A percentile compares a stretch with the other conserved stretches of the same genome.
Evolutionary conservation across 1,139 yeast genomes (phyloP).

Genomic region (Arxiozyma slooffiae): DNA sequence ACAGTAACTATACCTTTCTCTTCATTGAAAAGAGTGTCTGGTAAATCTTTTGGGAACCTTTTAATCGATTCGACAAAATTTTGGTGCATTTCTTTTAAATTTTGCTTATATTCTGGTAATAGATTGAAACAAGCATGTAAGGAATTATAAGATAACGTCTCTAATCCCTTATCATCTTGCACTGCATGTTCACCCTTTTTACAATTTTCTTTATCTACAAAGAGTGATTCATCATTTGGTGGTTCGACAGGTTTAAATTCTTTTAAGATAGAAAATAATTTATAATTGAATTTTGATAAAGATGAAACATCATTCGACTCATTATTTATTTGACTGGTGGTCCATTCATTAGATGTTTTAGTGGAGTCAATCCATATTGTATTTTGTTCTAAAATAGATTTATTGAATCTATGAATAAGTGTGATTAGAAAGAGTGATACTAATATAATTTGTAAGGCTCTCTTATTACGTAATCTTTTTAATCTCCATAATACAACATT

Average conservation of each 20-base stretch:
- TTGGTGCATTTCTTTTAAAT: slow-evolving; percentile 44
- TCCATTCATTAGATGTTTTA: neutral
- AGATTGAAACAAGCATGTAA: slow-evolving; percentile 31
- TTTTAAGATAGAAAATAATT: slow-evolving; percentile 5
- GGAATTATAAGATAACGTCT: slow-evolving; percentile 12
- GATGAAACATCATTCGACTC: neutral
- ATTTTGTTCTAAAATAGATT: neutral
- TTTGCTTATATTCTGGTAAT: slow-evolving; percentile 37
- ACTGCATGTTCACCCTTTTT: slow-evolving; percentile 11
- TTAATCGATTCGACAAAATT: slow-evolving; percentile 38
- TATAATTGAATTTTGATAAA: neutral
- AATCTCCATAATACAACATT: neutral
- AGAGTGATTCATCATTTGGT: slow-evolving; percentile 4
- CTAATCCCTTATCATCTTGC: slow-evolving; percentile 6
- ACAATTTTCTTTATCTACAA: neutral
- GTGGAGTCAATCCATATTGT: neutral
- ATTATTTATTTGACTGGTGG: neutral
- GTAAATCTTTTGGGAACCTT: neutral
- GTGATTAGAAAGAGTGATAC: neutral
- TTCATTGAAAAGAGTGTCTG: slow-evolving; percentile 16
- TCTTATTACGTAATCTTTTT: neutral
- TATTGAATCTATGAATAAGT: neutral
- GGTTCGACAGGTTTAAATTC: slow-evolving; percentile 9
- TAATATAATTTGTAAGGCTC: neutral
- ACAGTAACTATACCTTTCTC: slow-evolving; percentile 54